Conservation (phyloP, 2,329 filamentous ascomycete genomes). For the Bisporella sp. region DNA sequence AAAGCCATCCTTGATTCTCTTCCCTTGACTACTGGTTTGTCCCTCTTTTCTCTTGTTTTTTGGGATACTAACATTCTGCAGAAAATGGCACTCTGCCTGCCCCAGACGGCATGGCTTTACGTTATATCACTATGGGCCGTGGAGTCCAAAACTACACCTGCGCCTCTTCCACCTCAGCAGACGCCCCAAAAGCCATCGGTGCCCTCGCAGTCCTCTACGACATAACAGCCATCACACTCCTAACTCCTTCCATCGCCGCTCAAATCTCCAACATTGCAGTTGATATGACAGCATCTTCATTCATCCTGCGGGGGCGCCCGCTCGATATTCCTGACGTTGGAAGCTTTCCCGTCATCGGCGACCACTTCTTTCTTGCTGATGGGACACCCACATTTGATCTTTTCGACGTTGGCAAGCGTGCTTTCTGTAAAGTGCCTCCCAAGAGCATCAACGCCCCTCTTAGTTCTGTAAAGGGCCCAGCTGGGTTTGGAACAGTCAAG, state of each 20-base stretch:
- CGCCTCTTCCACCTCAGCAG: conserved; percentile 45
- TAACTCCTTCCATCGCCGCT: conserved; percentile 48
- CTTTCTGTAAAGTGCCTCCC: conserved; percentile 41
- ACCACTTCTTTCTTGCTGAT: conserved; percentile 69
- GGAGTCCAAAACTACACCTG: conserved; percentile 7
- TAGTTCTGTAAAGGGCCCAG: conserved; percentile 46
- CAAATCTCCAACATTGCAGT: conserved; percentile 47
- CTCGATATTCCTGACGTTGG: not conserved
- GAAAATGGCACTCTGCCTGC: not conserved
- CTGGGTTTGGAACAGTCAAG: conserved; percentile 60
- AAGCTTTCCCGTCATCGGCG: conserved; percentile 34
- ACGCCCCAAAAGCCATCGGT: conserved; percentile 7
- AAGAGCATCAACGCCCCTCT: not conserved
- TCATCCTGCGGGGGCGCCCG: conserved; percentile 44
- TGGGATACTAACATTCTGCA: too few species aligned
- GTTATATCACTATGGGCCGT: conserved; percentile 2
- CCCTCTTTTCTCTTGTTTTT: too few species aligned
- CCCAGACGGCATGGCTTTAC: not conserved
- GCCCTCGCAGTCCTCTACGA: conserved; percentile 82
- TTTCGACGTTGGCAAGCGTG: conserved; percentile 37
- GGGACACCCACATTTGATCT: conserved; percentile 76
- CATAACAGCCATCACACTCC: conserved; percentile 62
- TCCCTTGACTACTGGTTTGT: not conserved
- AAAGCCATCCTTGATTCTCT: not conserved
- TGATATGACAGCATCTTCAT: conserved; percentile 38